These are phyloP conservation scores for Phaeosphaeria sp. DNA, from an alignment of 2,329 filamentous ascomycete genomes.

Conservation along the genomic window DNA sequence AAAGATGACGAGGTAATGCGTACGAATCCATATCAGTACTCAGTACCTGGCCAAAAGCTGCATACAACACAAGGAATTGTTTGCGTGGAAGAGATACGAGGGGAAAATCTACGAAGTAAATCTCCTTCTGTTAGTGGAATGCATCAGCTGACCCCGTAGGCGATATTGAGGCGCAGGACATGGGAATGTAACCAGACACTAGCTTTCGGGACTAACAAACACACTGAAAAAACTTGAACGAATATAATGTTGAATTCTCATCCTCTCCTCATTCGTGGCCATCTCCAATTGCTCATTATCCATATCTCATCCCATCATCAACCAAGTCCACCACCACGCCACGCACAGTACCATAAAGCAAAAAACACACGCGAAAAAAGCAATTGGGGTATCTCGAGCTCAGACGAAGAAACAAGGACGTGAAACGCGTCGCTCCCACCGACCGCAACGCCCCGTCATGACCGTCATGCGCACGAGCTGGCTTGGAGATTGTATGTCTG, in stretches of 20 bases:
- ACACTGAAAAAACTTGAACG: background rate
- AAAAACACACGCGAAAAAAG: slow-evolving; percentile 6
- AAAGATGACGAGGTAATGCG: no score
- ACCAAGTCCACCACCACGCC: background rate
- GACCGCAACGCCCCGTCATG: slow-evolving; percentile 28
- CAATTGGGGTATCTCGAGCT: slow-evolving; percentile 29
- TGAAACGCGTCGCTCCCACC: slow-evolving; percentile 29
- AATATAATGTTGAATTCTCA: background rate
- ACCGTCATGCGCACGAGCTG: slow-evolving; percentile 23
- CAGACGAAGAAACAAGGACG: slow-evolving; percentile 22
- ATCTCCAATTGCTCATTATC: background rate
- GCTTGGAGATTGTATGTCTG: slow-evolving; percentile 9
- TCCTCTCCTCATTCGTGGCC: background rate
- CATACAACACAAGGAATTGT: no score
- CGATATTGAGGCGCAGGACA: no score
- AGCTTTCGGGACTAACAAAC: no score
- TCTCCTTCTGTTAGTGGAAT: no score
- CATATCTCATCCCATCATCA: slow-evolving; percentile 1
- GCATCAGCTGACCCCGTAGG: no score
- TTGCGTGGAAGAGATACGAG: no score
- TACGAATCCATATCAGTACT: no score
- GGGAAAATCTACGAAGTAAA: no score
- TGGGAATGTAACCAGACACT: no score
- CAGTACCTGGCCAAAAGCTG: no score
- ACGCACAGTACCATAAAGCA: background rate